Percentiles rank a stretch among this genome's conserved stretches.
These are phyloP conservation scores for Naganishia vaughanmartiniae DNA, from an alignment of 768 basidiomycete genomes.

Conservation along the genomic window DNA sequence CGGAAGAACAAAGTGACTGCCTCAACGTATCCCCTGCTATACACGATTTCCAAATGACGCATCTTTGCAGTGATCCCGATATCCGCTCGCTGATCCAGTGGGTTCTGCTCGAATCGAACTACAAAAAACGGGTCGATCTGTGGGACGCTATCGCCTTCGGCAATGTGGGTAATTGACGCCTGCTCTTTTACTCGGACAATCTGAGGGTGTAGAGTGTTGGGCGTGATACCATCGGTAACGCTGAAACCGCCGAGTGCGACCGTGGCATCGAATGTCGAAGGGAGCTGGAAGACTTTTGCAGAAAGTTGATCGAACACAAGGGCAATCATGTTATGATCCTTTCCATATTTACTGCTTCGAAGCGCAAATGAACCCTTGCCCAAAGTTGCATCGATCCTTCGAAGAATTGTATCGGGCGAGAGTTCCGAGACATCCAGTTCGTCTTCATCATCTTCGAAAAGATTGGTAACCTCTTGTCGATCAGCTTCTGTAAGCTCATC, in stretches of 20 bases:
- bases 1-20: conserved; percentile 88
- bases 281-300: conserved; percentile 77
- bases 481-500: conserved; percentile 77
- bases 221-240: conserved; percentile 87
- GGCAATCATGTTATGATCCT: conserved; percentile 70
- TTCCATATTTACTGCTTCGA: conserved; percentile 66
- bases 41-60: conserved; percentile 95
- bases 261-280: conserved; percentile 79
- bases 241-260: conserved; percentile 80
- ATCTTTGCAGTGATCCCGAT: conserved; percentile 82
- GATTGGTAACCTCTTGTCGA: conserved; percentile 80
- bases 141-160: conserved; percentile 49
- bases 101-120: conserved; percentile 85
- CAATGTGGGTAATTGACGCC: conserved; percentile 31
- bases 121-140: conserved; percentile 68
- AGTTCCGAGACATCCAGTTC: conserved; percentile 67
- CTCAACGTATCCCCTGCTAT: conserved; percentile 90
- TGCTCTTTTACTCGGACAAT: conserved; percentile 78
- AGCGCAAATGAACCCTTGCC: conserved; percentile 84
- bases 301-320: conserved; percentile 82
- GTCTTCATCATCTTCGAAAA: conserved; percentile 85
- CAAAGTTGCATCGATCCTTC: conserved; percentile 71
- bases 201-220: conserved; percentile 74
- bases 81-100: conserved; percentile 85
- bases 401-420: conserved; percentile 75